Percentiles rank a stretch among this genome's conserved stretches.
Conservation (phyloP, 208 protist genomes). For the Crithidia thermophila region DNA sequence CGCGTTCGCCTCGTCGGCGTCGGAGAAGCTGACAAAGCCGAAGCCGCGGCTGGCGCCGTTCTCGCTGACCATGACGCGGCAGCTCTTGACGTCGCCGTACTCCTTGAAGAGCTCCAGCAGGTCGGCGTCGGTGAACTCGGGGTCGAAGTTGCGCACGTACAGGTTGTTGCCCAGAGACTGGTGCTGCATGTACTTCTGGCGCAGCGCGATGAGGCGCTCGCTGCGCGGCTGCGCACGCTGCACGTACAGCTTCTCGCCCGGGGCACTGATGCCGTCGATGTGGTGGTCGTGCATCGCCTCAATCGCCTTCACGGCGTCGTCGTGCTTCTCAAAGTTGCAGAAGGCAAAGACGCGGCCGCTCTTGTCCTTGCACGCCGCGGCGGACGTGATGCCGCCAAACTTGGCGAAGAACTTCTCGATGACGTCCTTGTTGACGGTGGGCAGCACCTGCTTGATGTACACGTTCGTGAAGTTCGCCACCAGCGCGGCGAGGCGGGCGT, state of each 20-base stretch:
- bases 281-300: constrained; percentile 89
- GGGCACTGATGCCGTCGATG: constrained; percentile 81
- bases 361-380: constrained; percentile 88
- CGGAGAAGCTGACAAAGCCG: constrained; percentile 99
- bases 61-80: constrained; percentile 95
- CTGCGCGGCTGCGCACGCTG: constrained; percentile 88
- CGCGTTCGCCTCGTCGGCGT: constrained; percentile 96
- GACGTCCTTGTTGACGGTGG: constrained; percentile 87
- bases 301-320: constrained; percentile 95
- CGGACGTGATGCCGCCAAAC: constrained; percentile 96
- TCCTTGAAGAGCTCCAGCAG: constrained; percentile 98
- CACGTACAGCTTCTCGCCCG: constrained; percentile 87
- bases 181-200: constrained; percentile 92
- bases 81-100: constrained; percentile 99
- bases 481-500: constrained; percentile 90
- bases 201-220: constrained; percentile 87
- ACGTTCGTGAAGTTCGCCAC: constrained; percentile 98
- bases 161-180: constrained; percentile 97
- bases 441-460: constrained; percentile 98
- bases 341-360: constrained; percentile 97
- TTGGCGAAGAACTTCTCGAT: constrained; percentile 94
- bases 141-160: constrained; percentile 99
- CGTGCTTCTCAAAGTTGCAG: constrained; percentile 97
- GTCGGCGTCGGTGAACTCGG: constrained; percentile 96
- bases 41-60: constrained; percentile 97